These are phyloP conservation scores for Globisporangium barbulae DNA, from an alignment of 352 stramenopile species.

Conservation along the genomic window DNA sequence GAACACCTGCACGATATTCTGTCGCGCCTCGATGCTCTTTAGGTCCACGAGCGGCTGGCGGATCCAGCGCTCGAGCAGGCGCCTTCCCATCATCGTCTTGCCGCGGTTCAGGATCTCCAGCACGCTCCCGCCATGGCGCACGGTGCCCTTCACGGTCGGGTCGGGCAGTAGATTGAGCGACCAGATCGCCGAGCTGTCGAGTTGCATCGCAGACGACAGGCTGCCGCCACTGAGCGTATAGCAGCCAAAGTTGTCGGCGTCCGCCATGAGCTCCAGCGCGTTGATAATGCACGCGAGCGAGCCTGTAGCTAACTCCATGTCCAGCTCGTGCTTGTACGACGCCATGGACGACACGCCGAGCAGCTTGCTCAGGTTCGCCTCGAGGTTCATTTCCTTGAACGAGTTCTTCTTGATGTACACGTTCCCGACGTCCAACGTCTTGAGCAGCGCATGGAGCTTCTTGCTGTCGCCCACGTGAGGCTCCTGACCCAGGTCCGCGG, in stretches of 20 bases:
- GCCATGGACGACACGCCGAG: conserved; percentile 52
- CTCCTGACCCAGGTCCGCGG: conserved; percentile 50
- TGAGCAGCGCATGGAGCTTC: conserved; percentile 73
- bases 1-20: conserved; percentile 92
- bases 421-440: conserved; percentile 54
- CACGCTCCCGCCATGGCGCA: conserved; percentile 76
- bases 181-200: conserved; percentile 91
- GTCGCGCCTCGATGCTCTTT: conserved; percentile 78
- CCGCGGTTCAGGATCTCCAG: conserved; percentile 94
- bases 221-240: conserved; percentile 65
- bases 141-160: conserved; percentile 32
- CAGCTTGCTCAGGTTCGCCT: conserved; percentile 65
- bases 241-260: conserved; percentile 68
- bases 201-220: conserved; percentile 87
- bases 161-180: conserved; percentile 93
- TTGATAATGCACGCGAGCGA: conserved; percentile 68
- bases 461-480: conserved; percentile 70
- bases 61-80: conserved; percentile 96
- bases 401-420: conserved; percentile 70
- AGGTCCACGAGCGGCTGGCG: conserved; percentile 93
- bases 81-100: conserved; percentile 92
- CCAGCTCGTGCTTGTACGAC: conserved; percentile 60
- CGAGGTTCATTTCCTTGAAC: conserved; percentile 55
- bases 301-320: conserved; percentile 66
- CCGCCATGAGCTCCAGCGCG: conserved; percentile 60